A percentile compares a stretch with the other conserved stretches of the same genome.
Conservation (phyloP, 805 yeast genomes). For the Cyberlindnera suaveolens region DNA sequence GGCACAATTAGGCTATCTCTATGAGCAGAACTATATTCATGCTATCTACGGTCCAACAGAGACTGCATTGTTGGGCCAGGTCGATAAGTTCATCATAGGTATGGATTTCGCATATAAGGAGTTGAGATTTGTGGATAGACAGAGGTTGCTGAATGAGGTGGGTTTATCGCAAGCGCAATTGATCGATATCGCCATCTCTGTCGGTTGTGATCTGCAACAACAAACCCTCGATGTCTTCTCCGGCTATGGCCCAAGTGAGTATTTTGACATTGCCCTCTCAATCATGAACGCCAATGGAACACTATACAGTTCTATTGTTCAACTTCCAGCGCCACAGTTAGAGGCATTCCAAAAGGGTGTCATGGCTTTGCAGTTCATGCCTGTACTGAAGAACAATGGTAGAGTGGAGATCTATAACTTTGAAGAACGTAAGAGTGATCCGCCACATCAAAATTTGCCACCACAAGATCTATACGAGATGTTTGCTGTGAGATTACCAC, state of each 20-base stretch:
- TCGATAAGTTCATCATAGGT: slow-evolving; percentile 67
- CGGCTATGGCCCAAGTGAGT: slow-evolving; percentile 19
- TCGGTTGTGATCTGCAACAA: slow-evolving; percentile 75
- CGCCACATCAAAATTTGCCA: slow-evolving; percentile 5
- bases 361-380: slow-evolving; percentile 63
- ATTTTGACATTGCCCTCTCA: slow-evolving; percentile 32
- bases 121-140: slow-evolving; percentile 60
- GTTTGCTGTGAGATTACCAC: slow-evolving; percentile 79
- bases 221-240: slow-evolving; percentile 45
- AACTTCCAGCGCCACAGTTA: neutral
- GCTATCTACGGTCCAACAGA: slow-evolving; percentile 85
- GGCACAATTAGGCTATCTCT: slow-evolving; percentile 71
- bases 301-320: slow-evolving; percentile 40
- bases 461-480: slow-evolving; percentile 82
- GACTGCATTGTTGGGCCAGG: slow-evolving; percentile 49
- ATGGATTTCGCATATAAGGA: slow-evolving; percentile 62
- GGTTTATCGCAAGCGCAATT: slow-evolving; percentile 59
- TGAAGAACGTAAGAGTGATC: slow-evolving; percentile 25
- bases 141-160: slow-evolving; percentile 53
- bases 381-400: slow-evolving; percentile 67
- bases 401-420: slow-evolving; percentile 50
- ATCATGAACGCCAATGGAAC: slow-evolving; percentile 37
- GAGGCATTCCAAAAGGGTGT: slow-evolving; percentile 54
- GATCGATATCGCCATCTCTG: slow-evolving; percentile 67
- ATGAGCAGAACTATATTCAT: slow-evolving; percentile 51